Evolutionary conservation across 768 basidiomycete genomes (phyloP), one percentile per base, ranked within the genome.

Genomic region (Xerocomellus intermedius): DNA sequence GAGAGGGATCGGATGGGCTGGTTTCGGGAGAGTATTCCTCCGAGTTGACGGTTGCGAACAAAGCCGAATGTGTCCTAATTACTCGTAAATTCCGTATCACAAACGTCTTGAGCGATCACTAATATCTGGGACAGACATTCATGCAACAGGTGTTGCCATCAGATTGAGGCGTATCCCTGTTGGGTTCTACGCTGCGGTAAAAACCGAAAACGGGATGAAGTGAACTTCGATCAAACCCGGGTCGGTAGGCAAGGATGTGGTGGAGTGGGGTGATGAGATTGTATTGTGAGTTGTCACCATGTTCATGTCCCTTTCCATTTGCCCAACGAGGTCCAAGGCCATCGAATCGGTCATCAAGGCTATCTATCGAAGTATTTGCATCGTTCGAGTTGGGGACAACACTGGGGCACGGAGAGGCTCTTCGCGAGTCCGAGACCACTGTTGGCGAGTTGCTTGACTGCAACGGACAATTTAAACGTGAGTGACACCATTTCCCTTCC

Each of bases 361-460:
- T 56, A 33, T 16, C 3, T 3, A 19, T 59, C 38, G 30, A 32
- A 2, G 24, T 53, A 3, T 12, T 26, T 32, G 58, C 55, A 16
- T 57, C 58, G 3, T 59, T 45, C 24, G 56, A 59, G 13, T 14
- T 52, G 22, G 47, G 36, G 8, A 32, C 42, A 6, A 53, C 36
- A 32, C 14, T 59, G 17, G 50, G 58, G 19, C 30, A 30, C 1
- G 58, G 58, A 37, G 58, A 59, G n/a, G 3, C 17, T 24, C 42
- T 59, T 21, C 19, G 19, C 22, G 19, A 8, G 35, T 49, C 45
- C 6, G 32, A 57, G 32, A 49, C 4, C 1, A 32, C 22, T 9
- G 28, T 52, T 17, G 52, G 19, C 19, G 48, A 41, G 21, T 42
- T 50, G 8, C 38, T 50, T 22, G 38, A 41, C 4, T 9, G 19